phyloP scores from a whole-genome alignment of 768 basidiomycete species.

The Leccinum ochraceum region DNA sequence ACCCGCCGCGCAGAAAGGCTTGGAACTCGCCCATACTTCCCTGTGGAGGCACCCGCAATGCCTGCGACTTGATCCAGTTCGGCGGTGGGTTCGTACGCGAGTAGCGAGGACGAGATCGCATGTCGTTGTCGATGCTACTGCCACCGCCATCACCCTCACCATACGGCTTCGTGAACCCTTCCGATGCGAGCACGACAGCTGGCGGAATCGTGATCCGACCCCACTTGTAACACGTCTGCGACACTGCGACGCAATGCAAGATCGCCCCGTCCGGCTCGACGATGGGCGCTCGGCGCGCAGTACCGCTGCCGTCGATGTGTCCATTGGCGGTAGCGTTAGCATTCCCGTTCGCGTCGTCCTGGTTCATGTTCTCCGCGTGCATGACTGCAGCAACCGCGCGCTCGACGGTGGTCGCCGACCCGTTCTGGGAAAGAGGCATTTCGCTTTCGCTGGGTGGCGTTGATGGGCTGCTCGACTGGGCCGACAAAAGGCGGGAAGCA shows the following conservation, averaged over 20 bases:
- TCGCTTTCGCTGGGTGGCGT: slow-evolving; percentile 19
- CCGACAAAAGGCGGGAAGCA: slow-evolving; percentile 1
- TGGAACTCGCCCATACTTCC: slow-evolving; percentile 27
- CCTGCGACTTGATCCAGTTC: slow-evolving; percentile 28
- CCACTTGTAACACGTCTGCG: slow-evolving; percentile 66
- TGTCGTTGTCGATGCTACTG: background rate
- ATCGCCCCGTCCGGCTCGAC: slow-evolving; percentile 49
- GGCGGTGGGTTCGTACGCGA: slow-evolving; percentile 30
- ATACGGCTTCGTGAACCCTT: slow-evolving; percentile 49
- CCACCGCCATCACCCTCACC: background rate
- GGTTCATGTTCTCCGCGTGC: background rate
- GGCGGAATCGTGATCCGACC: slow-evolving; percentile 77
- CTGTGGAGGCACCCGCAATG: slow-evolving; percentile 22
- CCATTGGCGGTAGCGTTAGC: background rate
- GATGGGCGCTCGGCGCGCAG: slow-evolving; percentile 9
- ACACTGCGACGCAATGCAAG: slow-evolving; percentile 64
- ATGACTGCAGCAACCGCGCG: slow-evolving; percentile 15
- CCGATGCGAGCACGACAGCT: slow-evolving; percentile 54
- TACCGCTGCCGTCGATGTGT: background rate
- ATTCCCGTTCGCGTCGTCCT: background rate
- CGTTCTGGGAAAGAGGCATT: slow-evolving; percentile 2
- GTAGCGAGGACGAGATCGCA: slow-evolving; percentile 27
- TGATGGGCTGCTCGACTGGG: slow-evolving; percentile 30
- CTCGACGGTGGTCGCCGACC: slow-evolving; percentile 13
- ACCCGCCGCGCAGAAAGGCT: slow-evolving; percentile 55